Conservation (phyloP, 768 basidiomycete genomes). For the Pulveroboletus sp. region DNA sequence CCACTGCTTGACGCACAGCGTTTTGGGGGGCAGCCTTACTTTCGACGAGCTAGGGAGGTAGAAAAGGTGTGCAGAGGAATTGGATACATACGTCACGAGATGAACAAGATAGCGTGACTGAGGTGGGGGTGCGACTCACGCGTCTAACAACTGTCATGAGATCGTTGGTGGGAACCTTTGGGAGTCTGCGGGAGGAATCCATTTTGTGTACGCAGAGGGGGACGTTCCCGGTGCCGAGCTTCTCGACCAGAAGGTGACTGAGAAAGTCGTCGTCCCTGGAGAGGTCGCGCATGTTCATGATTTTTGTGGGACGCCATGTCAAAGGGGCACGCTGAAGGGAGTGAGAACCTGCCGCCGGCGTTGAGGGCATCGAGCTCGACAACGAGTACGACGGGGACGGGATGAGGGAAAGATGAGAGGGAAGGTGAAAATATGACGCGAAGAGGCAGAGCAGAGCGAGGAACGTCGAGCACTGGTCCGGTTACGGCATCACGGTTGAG, state of each 20-base stretch:
- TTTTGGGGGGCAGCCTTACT: slow-evolving; percentile 53
- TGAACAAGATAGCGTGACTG: slow-evolving; percentile 30
- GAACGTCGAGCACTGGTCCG: slow-evolving; percentile 26
- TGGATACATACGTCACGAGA: slow-evolving; percentile 11
- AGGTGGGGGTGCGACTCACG: slow-evolving; percentile 46
- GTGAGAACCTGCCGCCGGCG: slow-evolving; percentile 23
- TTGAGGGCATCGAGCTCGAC: slow-evolving; percentile 33
- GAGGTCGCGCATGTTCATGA: slow-evolving; percentile 89
- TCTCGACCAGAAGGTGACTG: slow-evolving; percentile 85
- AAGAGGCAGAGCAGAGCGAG: slow-evolving; percentile 27
- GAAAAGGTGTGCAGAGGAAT: slow-evolving; percentile 22
- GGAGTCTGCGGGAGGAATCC: slow-evolving; percentile 74
- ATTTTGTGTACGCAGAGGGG: slow-evolving; percentile 91
- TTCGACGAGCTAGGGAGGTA: slow-evolving; percentile 50
- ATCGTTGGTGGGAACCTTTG: slow-evolving; percentile 68
- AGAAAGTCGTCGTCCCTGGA: slow-evolving; percentile 91
- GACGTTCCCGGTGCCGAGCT: slow-evolving; percentile 74
- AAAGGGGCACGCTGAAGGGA: slow-evolving; percentile 30
- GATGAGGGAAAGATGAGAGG: slow-evolving; percentile 7
- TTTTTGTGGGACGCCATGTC: slow-evolving; percentile 79
- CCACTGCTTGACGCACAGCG: slow-evolving; percentile 69
- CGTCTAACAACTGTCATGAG: slow-evolving; percentile 74
- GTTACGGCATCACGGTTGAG: slow-evolving; percentile 29
- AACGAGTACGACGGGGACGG: slow-evolving; percentile 24
- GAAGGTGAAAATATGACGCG: slow-evolving; percentile 29